Conservation (phyloP, 1,284 basidiomycete genomes). For the Ganoderma lingzhi region DNA sequence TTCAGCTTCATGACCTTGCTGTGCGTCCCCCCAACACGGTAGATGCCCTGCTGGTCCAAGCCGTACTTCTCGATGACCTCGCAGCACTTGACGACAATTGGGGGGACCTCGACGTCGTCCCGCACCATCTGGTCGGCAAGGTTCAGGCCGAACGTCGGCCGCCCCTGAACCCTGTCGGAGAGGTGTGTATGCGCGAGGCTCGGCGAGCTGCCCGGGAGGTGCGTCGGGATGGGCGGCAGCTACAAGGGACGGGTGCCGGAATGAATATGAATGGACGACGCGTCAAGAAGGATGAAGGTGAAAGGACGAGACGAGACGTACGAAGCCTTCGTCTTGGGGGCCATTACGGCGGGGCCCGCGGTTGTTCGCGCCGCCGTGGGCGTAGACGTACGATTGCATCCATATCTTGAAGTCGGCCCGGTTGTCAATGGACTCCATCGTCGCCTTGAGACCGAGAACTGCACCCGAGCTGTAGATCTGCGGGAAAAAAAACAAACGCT, state of each 20-base stretch:
- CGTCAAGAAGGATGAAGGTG: conserved; percentile 8
- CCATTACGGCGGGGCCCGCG: conserved; percentile 85
- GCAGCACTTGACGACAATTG: conserved; percentile 90
- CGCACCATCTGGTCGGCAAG: conserved; percentile 91
- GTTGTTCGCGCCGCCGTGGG: conserved; percentile 68
- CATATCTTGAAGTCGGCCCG: conserved; percentile 94
- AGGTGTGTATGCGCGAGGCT: conserved; percentile 46
- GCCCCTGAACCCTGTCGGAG: conserved; percentile 59
- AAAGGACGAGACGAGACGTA: conserved; percentile 49
- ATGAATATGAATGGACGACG: neutral
- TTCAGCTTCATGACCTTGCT: conserved; percentile 89
- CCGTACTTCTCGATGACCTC: conserved; percentile 93
- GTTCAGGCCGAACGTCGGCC: conserved; percentile 90
- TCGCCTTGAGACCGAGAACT: conserved; percentile 84
- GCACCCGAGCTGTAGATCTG: conserved; percentile 11
- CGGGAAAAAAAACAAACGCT: too few relatives aligned
- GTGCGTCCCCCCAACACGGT: conserved; percentile 92
- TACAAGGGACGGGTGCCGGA: conserved; percentile 38
- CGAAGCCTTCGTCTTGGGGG: conserved; percentile 87
- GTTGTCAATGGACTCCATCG: conserved; percentile 94
- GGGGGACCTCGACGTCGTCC: conserved; percentile 90
- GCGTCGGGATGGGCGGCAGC: conserved; percentile 62
- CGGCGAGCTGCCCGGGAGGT: conserved; percentile 40
- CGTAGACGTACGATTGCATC: conserved; percentile 96
- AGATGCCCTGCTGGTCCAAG: conserved; percentile 88